These are phyloP conservation scores for Elsinoe necatrix DNA, from an alignment of 2,329 filamentous ascomycete species.

Conservation along the genomic window DNA sequence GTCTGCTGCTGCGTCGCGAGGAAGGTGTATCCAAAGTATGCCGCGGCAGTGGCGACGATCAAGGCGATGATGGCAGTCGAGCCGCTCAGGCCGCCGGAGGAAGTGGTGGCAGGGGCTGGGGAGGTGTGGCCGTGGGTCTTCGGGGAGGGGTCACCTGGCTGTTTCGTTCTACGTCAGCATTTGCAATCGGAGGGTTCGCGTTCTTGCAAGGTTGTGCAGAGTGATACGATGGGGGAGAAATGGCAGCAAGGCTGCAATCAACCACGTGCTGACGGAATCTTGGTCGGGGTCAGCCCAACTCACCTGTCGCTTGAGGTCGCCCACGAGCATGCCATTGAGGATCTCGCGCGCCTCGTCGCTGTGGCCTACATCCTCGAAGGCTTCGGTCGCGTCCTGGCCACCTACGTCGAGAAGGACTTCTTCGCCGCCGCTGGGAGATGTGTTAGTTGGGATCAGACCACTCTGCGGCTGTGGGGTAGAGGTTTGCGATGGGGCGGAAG, in stretches of 20 bases:
- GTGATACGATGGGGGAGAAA: not conserved
- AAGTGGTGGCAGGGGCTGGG: constrained; percentile 42
- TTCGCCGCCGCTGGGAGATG: constrained; percentile 73
- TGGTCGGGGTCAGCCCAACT: constrained; percentile 25
- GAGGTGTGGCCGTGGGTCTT: constrained; percentile 48
- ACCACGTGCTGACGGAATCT: not conserved
- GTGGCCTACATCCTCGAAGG: constrained; percentile 98
- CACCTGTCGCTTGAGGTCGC: constrained; percentile 73
- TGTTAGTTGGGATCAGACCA: constrained; percentile 15
- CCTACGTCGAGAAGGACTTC: constrained; percentile 94
- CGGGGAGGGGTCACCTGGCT: constrained; percentile 72
- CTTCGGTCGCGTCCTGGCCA: constrained; percentile 93
- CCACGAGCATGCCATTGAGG: constrained; percentile 66
- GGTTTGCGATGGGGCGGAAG: not conserved
- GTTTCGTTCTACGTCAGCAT: constrained; percentile 17
- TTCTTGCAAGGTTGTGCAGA: not conserved
- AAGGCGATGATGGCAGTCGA: constrained; percentile 63
- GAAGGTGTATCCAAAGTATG: constrained; percentile 81
- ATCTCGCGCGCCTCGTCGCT: constrained; percentile 97
- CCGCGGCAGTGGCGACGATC: constrained; percentile 64
- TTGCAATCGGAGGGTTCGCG: not conserved
- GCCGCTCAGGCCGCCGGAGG: constrained; percentile 55
- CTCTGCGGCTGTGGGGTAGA: constrained; percentile 16
- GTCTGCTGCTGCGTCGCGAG: constrained; percentile 50
- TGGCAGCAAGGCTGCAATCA: constrained; percentile 8